These are phyloP conservation scores for Neurospora sp. DNA, from an alignment of 495 filamentous ascomycete species.

Conservation along the genomic window DNA sequence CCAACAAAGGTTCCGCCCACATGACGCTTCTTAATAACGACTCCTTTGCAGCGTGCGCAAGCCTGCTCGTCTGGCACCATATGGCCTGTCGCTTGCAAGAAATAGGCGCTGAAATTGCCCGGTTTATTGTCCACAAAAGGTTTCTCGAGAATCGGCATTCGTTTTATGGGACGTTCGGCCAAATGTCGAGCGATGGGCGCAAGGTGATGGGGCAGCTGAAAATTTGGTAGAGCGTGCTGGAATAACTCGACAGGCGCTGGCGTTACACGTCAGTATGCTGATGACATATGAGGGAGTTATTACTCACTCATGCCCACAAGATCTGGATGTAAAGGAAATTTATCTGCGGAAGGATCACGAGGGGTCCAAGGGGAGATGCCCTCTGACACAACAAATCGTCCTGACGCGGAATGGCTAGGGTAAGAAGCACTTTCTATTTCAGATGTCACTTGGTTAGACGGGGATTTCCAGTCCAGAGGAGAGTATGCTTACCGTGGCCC, in stretches of 20 bases:
- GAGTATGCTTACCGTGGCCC: not conserved
- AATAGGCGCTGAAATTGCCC: slow-evolving; percentile 8
- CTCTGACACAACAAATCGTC: not conserved
- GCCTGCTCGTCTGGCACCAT: not conserved
- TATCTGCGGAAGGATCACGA: not conserved
- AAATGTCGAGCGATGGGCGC: not conserved
- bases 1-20: not conserved
- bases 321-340: not conserved
- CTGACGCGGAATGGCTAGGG: not conserved
- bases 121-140: slow-evolving; percentile 2
- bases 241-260: not conserved
- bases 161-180: not conserved
- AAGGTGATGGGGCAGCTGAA: too few relatives aligned
- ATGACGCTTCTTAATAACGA: not conserved
- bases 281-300: not conserved
- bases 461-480: not conserved
- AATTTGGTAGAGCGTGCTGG: not conserved
- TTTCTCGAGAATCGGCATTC: not conserved
- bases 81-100: slow-evolving; percentile 14
- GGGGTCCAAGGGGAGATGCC: not conserved
- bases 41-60: slow-evolving; percentile 10
- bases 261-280: not conserved
- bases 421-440: not conserved
- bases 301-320: not conserved
- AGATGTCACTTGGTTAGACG: not conserved